These are phyloP conservation scores for Melampsora larici-populina DNA, from an alignment of 1,284 basidiomycete genomes.

Conservation along the genomic window DNA sequence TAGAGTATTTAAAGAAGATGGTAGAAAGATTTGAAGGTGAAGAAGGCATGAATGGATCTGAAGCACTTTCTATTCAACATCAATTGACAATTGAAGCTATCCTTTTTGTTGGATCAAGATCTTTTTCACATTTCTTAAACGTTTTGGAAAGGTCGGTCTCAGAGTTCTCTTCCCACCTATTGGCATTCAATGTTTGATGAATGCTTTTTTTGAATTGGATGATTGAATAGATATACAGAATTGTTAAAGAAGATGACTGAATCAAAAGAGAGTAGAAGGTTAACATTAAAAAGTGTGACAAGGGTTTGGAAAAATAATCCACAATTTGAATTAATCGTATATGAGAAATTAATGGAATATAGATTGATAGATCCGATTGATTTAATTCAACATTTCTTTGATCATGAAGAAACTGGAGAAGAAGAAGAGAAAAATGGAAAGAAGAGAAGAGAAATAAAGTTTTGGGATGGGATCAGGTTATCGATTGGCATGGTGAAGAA, in stretches of 20 bases:
- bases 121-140: conserved; percentile 96
- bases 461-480: conserved; percentile 77
- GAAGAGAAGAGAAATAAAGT: conserved; percentile 61
- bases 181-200: not conserved
- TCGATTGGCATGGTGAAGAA: conserved; percentile 85
- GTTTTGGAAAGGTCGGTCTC: conserved; percentile 70
- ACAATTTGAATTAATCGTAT: conserved; percentile 83
- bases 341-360: conserved; percentile 98
- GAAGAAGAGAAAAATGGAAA: conserved; percentile 54
- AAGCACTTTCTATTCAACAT: conserved; percentile 55
- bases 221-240: conserved; percentile 68
- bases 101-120: conserved; percentile 84
- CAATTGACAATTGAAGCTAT: conserved; percentile 84
- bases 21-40: conserved; percentile 63
- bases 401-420: conserved; percentile 53
- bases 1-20: conserved; percentile 69
- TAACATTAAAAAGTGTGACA: conserved; percentile 68
- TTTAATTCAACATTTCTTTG: conserved; percentile 81
- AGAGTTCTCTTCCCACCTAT: not conserved
- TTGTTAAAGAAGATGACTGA: conserved; percentile 71
- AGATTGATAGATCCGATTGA: conserved; percentile 92
- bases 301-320: conserved; percentile 74
- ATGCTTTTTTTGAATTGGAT: not conserved
- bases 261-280: conserved; percentile 63
- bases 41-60: conserved; percentile 46